phyloP scores from a whole-genome alignment of 306 rosid genomes.

The Trifolium dubium region DNA sequence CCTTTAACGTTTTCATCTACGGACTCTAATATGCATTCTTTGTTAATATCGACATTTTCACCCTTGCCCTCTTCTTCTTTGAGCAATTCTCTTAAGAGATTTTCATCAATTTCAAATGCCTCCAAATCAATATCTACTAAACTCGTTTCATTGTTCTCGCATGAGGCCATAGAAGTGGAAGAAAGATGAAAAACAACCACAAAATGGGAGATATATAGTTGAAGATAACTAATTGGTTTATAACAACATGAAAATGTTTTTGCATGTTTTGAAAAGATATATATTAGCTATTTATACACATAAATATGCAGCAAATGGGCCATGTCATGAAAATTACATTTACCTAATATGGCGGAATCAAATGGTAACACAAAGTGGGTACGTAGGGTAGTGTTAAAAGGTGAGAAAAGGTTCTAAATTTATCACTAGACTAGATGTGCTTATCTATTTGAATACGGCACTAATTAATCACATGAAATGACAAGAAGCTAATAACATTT shows the following conservation, averaged over 20 bases:
- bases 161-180: constrained; percentile 48
- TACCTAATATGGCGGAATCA: constrained; percentile 55
- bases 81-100: constrained; percentile 61
- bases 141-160: constrained; percentile 39
- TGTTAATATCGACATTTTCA: neutral
- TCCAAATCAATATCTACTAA: constrained; percentile 58
- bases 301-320: constrained; percentile 29
- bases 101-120: constrained; percentile 62
- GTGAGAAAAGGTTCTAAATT: constrained; percentile 36
- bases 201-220: neutral
- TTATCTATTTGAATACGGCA: constrained; percentile 50
- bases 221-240: constrained; percentile 6
- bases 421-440: constrained; percentile 16
- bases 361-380: constrained; percentile 38
- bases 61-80: constrained; percentile 50
- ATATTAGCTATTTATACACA: constrained; percentile 28
- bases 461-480: constrained; percentile 41
- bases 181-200: neutral
- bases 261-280: constrained; percentile 9
- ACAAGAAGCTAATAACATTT: constrained; percentile 33
- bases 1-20: neutral
- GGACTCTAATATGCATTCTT: constrained; percentile 24
- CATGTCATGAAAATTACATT: constrained; percentile 53
- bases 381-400: constrained; percentile 37
- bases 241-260: constrained; percentile 33